These are phyloP conservation scores for Citrus inodora DNA, from an alignment of 345 rosid genomes.

Conservation along the genomic window DNA sequence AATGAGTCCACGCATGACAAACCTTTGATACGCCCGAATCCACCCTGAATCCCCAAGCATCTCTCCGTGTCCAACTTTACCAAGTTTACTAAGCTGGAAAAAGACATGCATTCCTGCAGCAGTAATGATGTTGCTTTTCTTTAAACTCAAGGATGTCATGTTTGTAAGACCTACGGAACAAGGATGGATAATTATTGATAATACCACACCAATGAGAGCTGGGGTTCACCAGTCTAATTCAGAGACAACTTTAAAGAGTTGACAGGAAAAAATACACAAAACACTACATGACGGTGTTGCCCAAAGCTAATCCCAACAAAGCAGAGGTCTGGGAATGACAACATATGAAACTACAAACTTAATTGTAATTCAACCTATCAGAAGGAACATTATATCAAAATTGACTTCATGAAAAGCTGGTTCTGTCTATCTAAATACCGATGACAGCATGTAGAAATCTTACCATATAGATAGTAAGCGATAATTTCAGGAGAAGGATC, in stretches of 20 bases:
- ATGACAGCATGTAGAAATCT: too few species aligned
- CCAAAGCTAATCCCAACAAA: background rate
- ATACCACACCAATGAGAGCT: background rate
- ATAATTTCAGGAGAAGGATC: too few species aligned
- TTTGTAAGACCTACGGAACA: slow-evolving; percentile 38
- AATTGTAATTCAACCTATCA: slow-evolving; percentile 1
- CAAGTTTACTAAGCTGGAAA: slow-evolving; percentile 41
- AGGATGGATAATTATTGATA: background rate
- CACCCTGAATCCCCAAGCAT: slow-evolving; percentile 46
- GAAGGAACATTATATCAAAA: background rate
- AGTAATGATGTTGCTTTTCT: slow-evolving; percentile 37
- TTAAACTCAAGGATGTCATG: slow-evolving; percentile 49
- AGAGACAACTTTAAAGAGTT: background rate
- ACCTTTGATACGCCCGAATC: slow-evolving; percentile 55
- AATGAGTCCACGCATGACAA: slow-evolving; percentile 5
- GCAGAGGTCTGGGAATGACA: background rate
- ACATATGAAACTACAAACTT: background rate
- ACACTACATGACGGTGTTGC: background rate
- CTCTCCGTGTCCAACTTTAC: slow-evolving; percentile 57
- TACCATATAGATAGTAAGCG: too few species aligned
- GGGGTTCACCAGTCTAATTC: background rate
- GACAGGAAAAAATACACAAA: background rate
- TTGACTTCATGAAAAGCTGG: too few species aligned
- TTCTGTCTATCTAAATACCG: too few species aligned
- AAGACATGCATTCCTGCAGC: slow-evolving; percentile 43